Base-by-base conservation (phyloP, 2,329 filamentous ascomycete genomes). In the Alternaria panax region DNA sequence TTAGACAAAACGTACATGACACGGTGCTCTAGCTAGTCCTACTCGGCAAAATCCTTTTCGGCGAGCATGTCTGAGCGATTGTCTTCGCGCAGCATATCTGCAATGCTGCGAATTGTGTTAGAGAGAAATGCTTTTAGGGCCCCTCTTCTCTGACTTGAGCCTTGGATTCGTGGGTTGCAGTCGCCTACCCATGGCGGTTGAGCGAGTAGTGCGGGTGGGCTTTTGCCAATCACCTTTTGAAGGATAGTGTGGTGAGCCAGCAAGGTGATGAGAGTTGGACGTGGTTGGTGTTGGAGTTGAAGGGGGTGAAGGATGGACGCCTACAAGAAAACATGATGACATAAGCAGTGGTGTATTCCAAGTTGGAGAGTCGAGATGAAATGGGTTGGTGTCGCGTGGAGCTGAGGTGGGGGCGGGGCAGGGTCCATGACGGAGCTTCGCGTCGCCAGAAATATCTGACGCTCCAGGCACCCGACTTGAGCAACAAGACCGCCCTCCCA, bases 391-490 rank as follows among this genome's bases (percentile, higher is more conserved):
- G 36, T 24, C 24, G 56, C 53, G 53, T 32, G 43, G 56, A 32
- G 51, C 24, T 45, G 56, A 66, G 53, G 66, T 69, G 69, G 69
- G 69, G 66, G 67, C 59, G 67, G 68, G 64, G 65, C 60, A 65
- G 66, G 67, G 59, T 54, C 58, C 63, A 65, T 42, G 48, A 57
- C 50, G 51, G 41, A 60, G 59, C 56, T 54, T 56, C 34, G 59
- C 52, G 55, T 47, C 47, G 45, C 51, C 57, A 32, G 54, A 59
- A 68, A 65, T 51, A 57, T 62, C 59, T 52, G 58, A 63, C 55
- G 27, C 25, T 42, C 20, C 24, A 65, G 62, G 62, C 67, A 68
- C 46, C 64, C 58, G 52, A 34, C 36, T 64, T 57, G 14, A 41
- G 48, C 52, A 55, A 40, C 34, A 55, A 48, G 11, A 20, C 41